phyloP scores from a whole-genome alignment of 2,329 filamentous ascomycete species.

The Trichoderma lentiforme region DNA sequence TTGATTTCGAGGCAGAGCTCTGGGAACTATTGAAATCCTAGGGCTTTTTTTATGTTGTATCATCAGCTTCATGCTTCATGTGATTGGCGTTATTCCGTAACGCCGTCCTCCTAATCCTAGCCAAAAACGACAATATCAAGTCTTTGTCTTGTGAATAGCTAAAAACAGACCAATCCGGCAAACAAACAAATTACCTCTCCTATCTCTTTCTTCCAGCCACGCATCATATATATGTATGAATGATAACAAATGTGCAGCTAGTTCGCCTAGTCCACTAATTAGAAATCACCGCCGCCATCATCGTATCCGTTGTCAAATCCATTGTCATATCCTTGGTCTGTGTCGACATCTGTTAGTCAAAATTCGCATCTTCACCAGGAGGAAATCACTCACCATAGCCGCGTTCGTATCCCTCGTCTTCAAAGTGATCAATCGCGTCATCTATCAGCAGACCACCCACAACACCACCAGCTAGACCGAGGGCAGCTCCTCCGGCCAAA shows the following conservation, averaged over 20 bases:
- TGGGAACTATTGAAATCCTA: neutral
- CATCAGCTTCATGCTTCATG: neutral
- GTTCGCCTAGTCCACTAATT: neutral
- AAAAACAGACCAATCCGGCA: neutral
- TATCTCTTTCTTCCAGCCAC: neutral
- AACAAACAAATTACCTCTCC: neutral
- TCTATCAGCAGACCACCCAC: constrained; percentile 72
- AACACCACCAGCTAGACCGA: constrained; percentile 78
- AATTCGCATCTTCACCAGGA: neutral
- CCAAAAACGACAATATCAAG: neutral
- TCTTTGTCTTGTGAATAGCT: neutral
- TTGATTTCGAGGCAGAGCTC: neutral
- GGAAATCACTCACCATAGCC: constrained; percentile 37
- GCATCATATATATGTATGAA: neutral
- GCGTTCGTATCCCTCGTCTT: constrained; percentile 55
- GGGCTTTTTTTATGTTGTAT: neutral
- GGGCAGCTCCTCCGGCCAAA: constrained; percentile 67
- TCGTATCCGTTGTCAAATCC: constrained; percentile 22
- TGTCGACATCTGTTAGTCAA: neutral
- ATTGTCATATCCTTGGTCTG: constrained; percentile 31
- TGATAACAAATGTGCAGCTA: neutral
- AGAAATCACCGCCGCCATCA: constrained; percentile 19
- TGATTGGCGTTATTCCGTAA: constrained; percentile 1
- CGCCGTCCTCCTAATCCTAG: constrained; percentile 6
- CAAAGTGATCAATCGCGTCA: constrained; percentile 60